These are phyloP conservation scores for Rhodamnia rubescens DNA, from an alignment of 345 rosid species.

Conservation along the genomic window DNA sequence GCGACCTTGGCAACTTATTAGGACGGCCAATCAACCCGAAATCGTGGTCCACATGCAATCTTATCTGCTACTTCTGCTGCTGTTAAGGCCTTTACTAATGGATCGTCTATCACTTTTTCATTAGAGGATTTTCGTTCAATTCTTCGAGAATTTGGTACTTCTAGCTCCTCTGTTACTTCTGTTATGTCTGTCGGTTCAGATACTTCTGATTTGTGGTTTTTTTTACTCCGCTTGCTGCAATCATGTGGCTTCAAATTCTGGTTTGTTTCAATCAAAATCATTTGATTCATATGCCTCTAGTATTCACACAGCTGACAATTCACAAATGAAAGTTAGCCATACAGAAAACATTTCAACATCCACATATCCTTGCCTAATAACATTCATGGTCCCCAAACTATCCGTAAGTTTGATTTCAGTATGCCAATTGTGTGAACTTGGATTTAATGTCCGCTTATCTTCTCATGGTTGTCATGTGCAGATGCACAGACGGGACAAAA, in stretches of 20 bases:
- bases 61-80: no score
- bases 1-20: neutral
- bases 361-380: no score
- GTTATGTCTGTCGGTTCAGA: neutral
- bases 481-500: neutral
- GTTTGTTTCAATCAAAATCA: neutral
- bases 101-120: no score
- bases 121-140: neutral
- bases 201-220: neutral
- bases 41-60: neutral
- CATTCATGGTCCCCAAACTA: neutral
- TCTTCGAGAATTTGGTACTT: no score
- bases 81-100: no score
- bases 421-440: neutral
- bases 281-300: neutral
- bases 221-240: neutral
- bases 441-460: neutral
- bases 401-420: neutral
- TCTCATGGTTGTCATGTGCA: neutral
- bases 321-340: neutral
- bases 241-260: neutral
- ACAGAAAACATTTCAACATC: neutral
- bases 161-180: neutral
- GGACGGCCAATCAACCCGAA: neutral
- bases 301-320: no score